These are phyloP conservation scores for Saposhnikovia divaricata DNA, from an alignment of 129 eudicot genomes.

Conservation along the genomic window DNA sequence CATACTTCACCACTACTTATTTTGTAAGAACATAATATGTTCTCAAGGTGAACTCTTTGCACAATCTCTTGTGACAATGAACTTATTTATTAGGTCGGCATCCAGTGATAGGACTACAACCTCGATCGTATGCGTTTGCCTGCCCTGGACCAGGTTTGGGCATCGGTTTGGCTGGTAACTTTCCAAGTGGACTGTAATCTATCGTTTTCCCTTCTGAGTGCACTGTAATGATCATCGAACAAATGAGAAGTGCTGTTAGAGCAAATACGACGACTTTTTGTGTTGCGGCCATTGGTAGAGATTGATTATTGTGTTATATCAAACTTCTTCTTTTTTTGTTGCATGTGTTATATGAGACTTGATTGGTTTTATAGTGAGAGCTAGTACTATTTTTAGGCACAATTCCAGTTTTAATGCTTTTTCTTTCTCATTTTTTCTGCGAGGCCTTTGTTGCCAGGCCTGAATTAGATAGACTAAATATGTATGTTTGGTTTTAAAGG, in stretches of 20 bases:
- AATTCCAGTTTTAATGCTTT: neutral
- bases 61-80: neutral
- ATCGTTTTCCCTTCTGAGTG: neutral
- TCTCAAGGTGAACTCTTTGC: neutral
- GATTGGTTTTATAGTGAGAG: neutral
- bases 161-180: neutral
- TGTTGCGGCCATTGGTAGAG: neutral
- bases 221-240: neutral
- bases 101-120: neutral
- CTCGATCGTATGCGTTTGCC: neutral
- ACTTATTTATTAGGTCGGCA: neutral
- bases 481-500: neutral
- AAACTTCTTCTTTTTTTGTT: neutral
- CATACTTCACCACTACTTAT: neutral
- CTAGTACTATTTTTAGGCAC: neutral
- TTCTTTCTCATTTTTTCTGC: neutral
- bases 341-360: neutral
- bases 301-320: neutral
- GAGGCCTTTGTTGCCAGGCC: neutral
- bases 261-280: neutral
- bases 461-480: neutral
- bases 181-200: neutral
- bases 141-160: neutral
- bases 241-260: neutral
- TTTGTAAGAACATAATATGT: neutral